These are phyloP conservation scores for Fusarium paranaense DNA, from an alignment of 2,329 filamentous ascomycete species.

Conservation along the genomic window DNA sequence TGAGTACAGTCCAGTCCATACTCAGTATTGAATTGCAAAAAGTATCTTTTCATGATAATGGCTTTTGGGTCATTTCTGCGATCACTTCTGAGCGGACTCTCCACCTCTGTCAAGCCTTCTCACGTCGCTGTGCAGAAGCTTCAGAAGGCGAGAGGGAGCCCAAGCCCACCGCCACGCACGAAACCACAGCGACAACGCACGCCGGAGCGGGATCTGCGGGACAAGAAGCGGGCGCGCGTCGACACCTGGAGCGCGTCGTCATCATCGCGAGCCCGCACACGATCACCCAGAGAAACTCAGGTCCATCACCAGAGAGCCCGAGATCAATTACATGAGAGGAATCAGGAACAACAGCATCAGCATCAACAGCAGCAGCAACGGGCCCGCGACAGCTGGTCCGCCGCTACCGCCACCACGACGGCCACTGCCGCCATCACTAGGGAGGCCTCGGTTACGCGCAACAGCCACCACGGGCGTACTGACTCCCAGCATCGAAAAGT, in stretches of 20 bases:
- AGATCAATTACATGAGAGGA: not conserved
- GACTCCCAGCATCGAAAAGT: not conserved
- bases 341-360: not conserved
- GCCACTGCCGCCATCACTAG: not conserved
- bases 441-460: not conserved
- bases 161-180: not conserved
- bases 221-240: not conserved
- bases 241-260: not conserved
- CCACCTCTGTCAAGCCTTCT: slow-evolving; percentile 6
- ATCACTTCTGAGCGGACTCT: slow-evolving; percentile 14
- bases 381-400: not conserved
- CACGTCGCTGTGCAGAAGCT: slow-evolving; percentile 9
- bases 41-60: slow-evolving; percentile 13
- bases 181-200: not conserved
- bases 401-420: not conserved
- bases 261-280: not conserved
- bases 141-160: not conserved
- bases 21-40: not conserved
- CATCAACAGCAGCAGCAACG: not conserved
- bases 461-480: not conserved
- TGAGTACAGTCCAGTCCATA: not conserved
- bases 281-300: not conserved
- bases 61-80: slow-evolving; percentile 26
- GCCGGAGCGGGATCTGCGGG: not conserved
- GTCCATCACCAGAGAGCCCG: not conserved